These are phyloP conservation scores for Floccularia luteovirens DNA, from an alignment of 768 basidiomycete genomes.

Conservation along the genomic window DNA sequence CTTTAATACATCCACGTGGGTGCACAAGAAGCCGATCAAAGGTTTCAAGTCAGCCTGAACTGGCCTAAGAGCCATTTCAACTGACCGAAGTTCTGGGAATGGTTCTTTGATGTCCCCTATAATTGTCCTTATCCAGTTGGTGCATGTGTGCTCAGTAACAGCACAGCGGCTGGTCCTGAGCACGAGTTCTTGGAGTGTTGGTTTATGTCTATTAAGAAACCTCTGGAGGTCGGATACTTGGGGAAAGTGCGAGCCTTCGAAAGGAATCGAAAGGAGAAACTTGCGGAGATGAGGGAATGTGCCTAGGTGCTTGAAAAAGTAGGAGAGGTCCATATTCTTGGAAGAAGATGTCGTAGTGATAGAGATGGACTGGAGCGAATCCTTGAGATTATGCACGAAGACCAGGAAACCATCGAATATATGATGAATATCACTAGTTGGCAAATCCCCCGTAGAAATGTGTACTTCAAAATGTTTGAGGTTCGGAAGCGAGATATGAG, in stretches of 20 bases:
- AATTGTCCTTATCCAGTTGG: slow-evolving; percentile 35
- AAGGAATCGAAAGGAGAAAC: slow-evolving; percentile 34
- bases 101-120: slow-evolving; percentile 17
- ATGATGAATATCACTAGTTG: slow-evolving; percentile 20
- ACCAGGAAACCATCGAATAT: slow-evolving; percentile 33
- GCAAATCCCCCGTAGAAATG: slow-evolving; percentile 22
- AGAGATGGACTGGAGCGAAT: slow-evolving; percentile 26
- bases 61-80: slow-evolving; percentile 31
- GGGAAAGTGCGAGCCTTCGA: slow-evolving; percentile 32
- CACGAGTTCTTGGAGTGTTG: slow-evolving; percentile 24
- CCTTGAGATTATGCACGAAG: slow-evolving; percentile 34
- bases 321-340: slow-evolving; percentile 28
- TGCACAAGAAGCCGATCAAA: slow-evolving; percentile 20
- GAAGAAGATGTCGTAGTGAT: slow-evolving; percentile 27
- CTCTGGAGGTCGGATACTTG: slow-evolving; percentile 20
- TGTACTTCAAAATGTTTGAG: slow-evolving; percentile 27
- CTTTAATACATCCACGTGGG: slow-evolving; percentile 18
- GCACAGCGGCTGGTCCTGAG: slow-evolving; percentile 24
- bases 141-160: slow-evolving; percentile 9
- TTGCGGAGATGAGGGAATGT: slow-evolving; percentile 29
- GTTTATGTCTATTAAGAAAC: slow-evolving; percentile 27
- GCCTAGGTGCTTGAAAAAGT: slow-evolving; percentile 27
- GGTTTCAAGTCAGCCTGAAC: slow-evolving; percentile 21
- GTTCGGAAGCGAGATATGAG: slow-evolving; percentile 21
- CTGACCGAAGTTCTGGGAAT: slow-evolving; percentile 21